Percentiles rank a stretch among this genome's conserved stretches.
Evolutionary conservation across 805 yeast species (phyloP).

Genomic region (Pichia sporocuriosa): DNA sequence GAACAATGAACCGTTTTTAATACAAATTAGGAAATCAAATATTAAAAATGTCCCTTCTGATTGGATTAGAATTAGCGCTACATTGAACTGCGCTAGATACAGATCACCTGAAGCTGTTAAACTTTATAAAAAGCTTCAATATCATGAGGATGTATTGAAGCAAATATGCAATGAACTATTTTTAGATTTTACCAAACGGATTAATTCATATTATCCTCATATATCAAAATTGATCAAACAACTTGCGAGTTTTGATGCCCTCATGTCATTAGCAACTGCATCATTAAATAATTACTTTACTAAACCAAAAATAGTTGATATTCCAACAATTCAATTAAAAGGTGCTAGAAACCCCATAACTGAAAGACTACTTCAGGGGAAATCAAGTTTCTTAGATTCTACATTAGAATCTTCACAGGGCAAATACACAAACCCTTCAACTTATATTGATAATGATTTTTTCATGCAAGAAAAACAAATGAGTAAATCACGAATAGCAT

Average conservation of each 20-base stretch:
- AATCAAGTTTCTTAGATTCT: too few relatives aligned
- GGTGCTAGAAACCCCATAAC: constrained; percentile 43
- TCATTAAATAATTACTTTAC: constrained; percentile 41
- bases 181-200: constrained; percentile 31
- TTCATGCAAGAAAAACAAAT: constrained; percentile 30
- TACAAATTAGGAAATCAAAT: constrained; percentile 64
- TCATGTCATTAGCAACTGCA: constrained; percentile 58
- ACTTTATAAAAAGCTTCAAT: constrained; percentile 49
- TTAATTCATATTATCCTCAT: constrained; percentile 33
- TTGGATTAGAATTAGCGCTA: constrained; percentile 73
- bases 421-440: neutral
- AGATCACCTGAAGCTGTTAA: constrained; percentile 52
- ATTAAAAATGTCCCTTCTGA: constrained; percentile 55
- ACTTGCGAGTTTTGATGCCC: constrained; percentile 57
- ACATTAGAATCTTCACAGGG: neutral
- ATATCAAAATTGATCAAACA: constrained; percentile 39
- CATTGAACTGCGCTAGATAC: constrained; percentile 64
- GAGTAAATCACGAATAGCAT: constrained; percentile 43
- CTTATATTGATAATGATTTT: constrained; percentile 64
- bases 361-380: constrained; percentile 16
- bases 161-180: constrained; percentile 43
- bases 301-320: constrained; percentile 45
- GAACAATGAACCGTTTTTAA: constrained; percentile 56
- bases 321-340: constrained; percentile 41
- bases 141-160: constrained; percentile 50